Percentiles rank a stretch among this genome's conserved stretches.
These are phyloP conservation scores for Pugionium cornutum DNA, from an alignment of 345 rosid species.

Conservation along the genomic window DNA sequence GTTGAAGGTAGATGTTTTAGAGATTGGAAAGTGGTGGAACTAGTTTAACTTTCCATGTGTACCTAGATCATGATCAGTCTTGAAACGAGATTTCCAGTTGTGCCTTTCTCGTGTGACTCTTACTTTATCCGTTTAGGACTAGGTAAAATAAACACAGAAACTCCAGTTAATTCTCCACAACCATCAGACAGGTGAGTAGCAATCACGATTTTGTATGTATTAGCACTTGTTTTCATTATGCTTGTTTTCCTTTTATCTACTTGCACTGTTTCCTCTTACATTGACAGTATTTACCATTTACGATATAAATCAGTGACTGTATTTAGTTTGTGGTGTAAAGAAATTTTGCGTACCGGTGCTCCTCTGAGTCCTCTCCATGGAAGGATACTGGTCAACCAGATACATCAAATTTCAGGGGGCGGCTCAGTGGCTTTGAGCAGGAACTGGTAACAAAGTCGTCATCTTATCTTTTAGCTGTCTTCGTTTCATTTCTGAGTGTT, in stretches of 20 bases:
- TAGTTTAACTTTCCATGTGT: neutral
- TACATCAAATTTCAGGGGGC: conserved; percentile 38
- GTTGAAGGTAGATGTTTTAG: conserved; percentile 58
- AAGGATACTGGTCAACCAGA: conserved; percentile 45
- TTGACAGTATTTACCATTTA: conserved; percentile 7
- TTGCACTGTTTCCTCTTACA: conserved; percentile 11
- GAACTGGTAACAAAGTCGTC: conserved; percentile 49
- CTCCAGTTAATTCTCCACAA: conserved; percentile 64
- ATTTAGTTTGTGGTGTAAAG: conserved; percentile 28
- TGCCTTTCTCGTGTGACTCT: conserved; percentile 18
- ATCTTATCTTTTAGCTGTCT: conserved; percentile 27
- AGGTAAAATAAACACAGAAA: conserved; percentile 65
- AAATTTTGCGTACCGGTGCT: conserved; percentile 30
- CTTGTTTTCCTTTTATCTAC: conserved; percentile 7
- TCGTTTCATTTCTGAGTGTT: conserved; percentile 9
- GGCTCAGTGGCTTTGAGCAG: conserved; percentile 46
- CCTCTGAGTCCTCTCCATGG: conserved; percentile 35
- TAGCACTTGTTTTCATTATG: neutral
- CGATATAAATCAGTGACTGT: conserved; percentile 16
- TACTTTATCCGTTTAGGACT: conserved; percentile 54
- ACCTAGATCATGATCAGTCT: neutral
- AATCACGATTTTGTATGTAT: conserved; percentile 4
- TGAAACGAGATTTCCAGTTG: conserved; percentile 1
- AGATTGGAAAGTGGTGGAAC: neutral
- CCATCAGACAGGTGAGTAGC: conserved; percentile 54